phyloP scores from a whole-genome alignment of 1,284 basidiomycete genomes.

The Ceratobasidium sp. region DNA sequence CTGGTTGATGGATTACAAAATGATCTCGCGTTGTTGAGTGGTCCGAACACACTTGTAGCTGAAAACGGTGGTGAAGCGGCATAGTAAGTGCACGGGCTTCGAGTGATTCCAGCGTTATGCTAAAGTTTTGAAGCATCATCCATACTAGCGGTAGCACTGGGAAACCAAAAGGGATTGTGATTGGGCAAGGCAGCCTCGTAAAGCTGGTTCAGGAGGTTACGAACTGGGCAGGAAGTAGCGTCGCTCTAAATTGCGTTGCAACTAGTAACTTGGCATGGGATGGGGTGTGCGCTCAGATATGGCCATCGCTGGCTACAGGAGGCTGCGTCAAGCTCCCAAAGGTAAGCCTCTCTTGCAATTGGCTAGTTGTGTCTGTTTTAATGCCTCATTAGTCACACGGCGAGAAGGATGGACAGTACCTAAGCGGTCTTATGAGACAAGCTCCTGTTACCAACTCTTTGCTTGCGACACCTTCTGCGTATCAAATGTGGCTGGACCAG shows the following conservation, averaged over 20 bases:
- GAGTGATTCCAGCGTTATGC: background rate
- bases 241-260: background rate
- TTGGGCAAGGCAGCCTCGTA: background rate
- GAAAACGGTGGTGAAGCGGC: background rate
- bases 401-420: slow-evolving; percentile 18
- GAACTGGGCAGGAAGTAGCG: background rate
- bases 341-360: background rate
- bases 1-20: background rate
- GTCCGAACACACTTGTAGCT: background rate
- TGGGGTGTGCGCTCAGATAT: background rate
- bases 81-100: slow-evolving; percentile 11
- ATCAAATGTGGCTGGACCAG: slow-evolving; percentile 28
- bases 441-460: slow-evolving; percentile 1
- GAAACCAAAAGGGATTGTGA: slow-evolving; percentile 17
- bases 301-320: background rate
- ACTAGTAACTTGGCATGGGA: slow-evolving; percentile 15
- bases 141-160: slow-evolving; percentile 21
- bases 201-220: background rate
- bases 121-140: background rate
- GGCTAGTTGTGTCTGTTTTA: background rate
- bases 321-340: slow-evolving; percentile 21
- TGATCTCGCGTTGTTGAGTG: background rate
- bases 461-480: background rate
- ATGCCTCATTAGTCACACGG: background rate
- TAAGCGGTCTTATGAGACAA: slow-evolving; percentile 7